Percentiles rank a stretch among this genome's conserved stretches.
Evolutionary conservation across 139 green algal genomes (phyloP).

Genomic region (Tetratostichococcus sp.): DNA sequence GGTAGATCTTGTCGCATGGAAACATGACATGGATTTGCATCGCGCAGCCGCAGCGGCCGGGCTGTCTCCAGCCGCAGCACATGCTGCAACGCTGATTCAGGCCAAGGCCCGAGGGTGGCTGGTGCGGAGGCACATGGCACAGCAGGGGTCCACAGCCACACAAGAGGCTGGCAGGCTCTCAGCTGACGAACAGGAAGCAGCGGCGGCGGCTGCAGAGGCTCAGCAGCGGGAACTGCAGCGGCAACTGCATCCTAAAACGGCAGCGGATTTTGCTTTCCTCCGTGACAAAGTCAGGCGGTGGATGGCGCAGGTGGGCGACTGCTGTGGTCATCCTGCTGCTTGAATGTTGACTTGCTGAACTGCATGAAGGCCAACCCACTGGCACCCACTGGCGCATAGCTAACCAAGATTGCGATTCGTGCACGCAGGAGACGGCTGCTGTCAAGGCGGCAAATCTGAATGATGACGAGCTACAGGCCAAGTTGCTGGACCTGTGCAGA

Average conservation of each 20-base stretch:
- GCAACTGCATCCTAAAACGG: conserved; percentile 68
- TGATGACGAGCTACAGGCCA: neutral
- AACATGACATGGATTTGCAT: neutral
- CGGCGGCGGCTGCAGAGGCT: no score
- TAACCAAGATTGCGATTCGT: no score
- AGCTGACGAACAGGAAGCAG: neutral
- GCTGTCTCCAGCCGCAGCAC: no score
- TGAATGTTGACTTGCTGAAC: neutral
- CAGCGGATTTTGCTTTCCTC: conserved; percentile 77
- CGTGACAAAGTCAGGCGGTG: conserved; percentile 30
- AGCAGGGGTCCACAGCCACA: no score
- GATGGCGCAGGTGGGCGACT: neutral
- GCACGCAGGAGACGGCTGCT: conserved; percentile 12
- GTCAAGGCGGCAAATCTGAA: neutral
- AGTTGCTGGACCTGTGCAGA: neutral
- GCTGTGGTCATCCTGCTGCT: no score
- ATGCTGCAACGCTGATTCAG: neutral
- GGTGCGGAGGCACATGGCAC: neutral
- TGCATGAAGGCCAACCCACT: conserved; percentile 59
- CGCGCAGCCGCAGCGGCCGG: no score
- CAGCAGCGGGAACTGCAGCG: conserved; percentile 28
- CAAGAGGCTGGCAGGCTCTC: no score
- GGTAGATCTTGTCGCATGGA: neutral
- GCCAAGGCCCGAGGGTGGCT: neutral
- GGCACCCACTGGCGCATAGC: no score